Evolutionary conservation across 2,329 filamentous ascomycete species (phyloP), one percentile per base, ranked within the genome.

Genomic region (Knufia petricola): DNA sequence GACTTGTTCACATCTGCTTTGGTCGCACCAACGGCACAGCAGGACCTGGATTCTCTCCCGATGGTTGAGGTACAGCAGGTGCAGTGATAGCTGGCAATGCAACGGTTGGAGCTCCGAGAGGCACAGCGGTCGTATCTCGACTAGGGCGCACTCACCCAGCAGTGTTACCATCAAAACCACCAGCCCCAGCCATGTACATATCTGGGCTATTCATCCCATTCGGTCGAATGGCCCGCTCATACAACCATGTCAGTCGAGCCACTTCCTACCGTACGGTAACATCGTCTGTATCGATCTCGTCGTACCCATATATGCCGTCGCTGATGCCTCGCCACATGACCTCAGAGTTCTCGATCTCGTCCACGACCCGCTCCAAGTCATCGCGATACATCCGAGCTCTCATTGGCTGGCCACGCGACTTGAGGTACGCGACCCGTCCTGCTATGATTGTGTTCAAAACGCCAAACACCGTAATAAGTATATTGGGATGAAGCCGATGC

Each of bases 401-500:
- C 72, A 53, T 72, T 69, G 78, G 77, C 12, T 79, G 61, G 0
- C 78, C 77, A 0, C 74, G 75, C 0, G 74, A 76, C 55, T 79
- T 80, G 26, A 81, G 65, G 49, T 79, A 80, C 0, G 77, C 79
- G 13, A 82, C 59, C 8, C 80, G 64, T 3, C 77, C 78, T 0
- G 78, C 78, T 51, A 80, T 75, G 47, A 81, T 71, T 20, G 77
- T 82, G 58, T 81, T 81, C 50, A 80, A 70, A 1, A 77, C 78
- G 1, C 78, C 78, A 40, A 82, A 81, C 0, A 74, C 71, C 0
- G 78, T 81, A 50, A 81, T 69, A 10, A 73, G 69, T 0, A 67
- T 63, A 51, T n/a, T 72, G 71, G 13, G 70, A 71, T 1, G 73
- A 73, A 30, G 70, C 69, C 3, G 75, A 75, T 1, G 78, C 78